These are phyloP conservation scores for Typha latifolia DNA, from an alignment of 176 grass and related monocot genomes.

Conservation along the genomic window DNA sequence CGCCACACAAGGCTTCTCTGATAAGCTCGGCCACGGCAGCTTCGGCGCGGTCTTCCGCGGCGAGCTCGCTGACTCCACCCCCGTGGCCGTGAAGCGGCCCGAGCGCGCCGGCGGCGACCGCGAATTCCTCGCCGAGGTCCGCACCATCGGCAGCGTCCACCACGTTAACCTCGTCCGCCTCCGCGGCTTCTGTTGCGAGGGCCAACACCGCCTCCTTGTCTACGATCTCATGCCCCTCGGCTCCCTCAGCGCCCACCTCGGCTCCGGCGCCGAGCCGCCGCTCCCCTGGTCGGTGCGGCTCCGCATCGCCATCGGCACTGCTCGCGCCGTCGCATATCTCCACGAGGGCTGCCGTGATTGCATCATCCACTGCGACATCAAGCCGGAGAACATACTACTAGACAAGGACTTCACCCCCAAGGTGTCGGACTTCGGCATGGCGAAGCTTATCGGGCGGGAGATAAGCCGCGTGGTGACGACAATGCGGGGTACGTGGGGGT, in stretches of 20 bases:
- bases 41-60: conserved; percentile 24
- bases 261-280: not conserved
- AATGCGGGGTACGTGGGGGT: conserved; percentile 28
- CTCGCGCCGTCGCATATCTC: conserved; percentile 26
- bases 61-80: conserved; percentile 4
- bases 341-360: conserved; percentile 38
- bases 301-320: conserved; percentile 23
- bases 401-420: conserved; percentile 18
- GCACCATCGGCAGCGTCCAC: conserved; percentile 28
- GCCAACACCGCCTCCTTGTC: conserved; percentile 21
- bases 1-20: conserved; percentile 10
- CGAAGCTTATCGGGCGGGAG: conserved; percentile 11
- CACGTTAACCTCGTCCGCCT: conserved; percentile 32
- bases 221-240: conserved; percentile 36
- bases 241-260: conserved; percentile 23
- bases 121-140: conserved; percentile 33
- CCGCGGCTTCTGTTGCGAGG: conserved; percentile 39
- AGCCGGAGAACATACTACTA: conserved; percentile 36
- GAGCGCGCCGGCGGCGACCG: not conserved
- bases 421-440: conserved; percentile 42
- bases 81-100: conserved; percentile 29
- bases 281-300: not conserved
- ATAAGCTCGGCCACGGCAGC: conserved; percentile 23
- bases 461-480: conserved; percentile 3
- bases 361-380: conserved; percentile 48